These are phyloP conservation scores for Protostelium mycophagum DNA, from an alignment of 78 protist species.

Conservation along the genomic window DNA sequence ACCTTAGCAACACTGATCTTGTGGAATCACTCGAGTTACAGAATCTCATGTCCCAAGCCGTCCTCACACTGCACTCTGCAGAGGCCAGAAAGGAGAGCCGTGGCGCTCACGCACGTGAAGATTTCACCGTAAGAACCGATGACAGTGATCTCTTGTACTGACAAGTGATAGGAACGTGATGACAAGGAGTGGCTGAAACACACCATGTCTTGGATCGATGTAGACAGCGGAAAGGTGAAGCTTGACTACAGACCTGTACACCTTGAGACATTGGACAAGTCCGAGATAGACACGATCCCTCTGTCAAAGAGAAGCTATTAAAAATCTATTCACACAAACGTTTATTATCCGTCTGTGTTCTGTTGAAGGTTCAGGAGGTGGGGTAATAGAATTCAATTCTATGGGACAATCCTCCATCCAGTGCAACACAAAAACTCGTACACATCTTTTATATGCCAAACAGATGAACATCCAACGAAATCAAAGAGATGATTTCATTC, in stretches of 20 bases:
- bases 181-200: constrained; percentile 97
- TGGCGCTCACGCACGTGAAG: constrained; percentile 99
- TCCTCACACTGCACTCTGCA: constrained; percentile 88
- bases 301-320: constrained; percentile 55
- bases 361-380: no score
- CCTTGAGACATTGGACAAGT: constrained; percentile 36
- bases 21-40: constrained; percentile 96
- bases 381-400: no score
- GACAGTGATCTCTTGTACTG: background rate
- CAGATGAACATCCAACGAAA: no score
- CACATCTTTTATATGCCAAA: no score
- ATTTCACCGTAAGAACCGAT: constrained; percentile 64
- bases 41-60: constrained; percentile 90
- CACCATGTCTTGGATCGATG: constrained; percentile 83
- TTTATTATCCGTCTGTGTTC: no score
- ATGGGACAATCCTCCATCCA: no score
- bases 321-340: no score
- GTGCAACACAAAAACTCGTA: no score
- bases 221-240: constrained; percentile 66
- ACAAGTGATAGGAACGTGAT: constrained; percentile 80
- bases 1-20: constrained; percentile 91
- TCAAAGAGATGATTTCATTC: no score
- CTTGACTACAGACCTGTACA: constrained; percentile 75
- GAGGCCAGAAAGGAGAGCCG: constrained; percentile 96
- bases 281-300: constrained; percentile 50